phyloP scores from a whole-genome alignment of 2,329 filamentous ascomycete species.

The Pezicula radicicola region DNA sequence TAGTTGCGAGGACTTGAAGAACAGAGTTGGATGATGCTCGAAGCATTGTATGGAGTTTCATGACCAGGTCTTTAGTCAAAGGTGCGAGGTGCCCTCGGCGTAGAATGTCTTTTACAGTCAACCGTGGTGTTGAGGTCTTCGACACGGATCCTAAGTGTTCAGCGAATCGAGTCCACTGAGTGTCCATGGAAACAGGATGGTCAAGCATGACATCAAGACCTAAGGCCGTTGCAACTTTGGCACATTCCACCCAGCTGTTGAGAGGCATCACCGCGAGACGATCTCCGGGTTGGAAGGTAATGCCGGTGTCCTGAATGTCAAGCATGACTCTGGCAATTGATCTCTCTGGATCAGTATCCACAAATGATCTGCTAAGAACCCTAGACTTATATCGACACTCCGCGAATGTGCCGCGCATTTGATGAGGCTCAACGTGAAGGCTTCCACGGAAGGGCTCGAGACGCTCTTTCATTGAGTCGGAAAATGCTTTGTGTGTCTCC shows the following conservation, averaged over 20 bases:
- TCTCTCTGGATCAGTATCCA: constrained; percentile 43
- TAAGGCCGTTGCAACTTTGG: constrained; percentile 49
- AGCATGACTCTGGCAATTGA: constrained; percentile 47
- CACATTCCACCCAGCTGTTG: constrained; percentile 52
- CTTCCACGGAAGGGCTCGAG: constrained; percentile 46
- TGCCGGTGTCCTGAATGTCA: constrained; percentile 49
- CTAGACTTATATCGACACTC: constrained; percentile 49
- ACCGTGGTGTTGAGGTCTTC: constrained; percentile 20
- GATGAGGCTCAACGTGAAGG: constrained; percentile 44
- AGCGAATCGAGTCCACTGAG: constrained; percentile 44
- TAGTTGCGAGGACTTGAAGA: constrained; percentile 44
- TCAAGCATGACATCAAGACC: constrained; percentile 46
- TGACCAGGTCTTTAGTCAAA: constrained; percentile 47
- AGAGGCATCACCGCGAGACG: constrained; percentile 52
- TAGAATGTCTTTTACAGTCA: constrained; percentile 47
- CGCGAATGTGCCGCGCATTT: constrained; percentile 52
- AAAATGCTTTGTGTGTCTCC: constrained; percentile 48
- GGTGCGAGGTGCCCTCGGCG: constrained; percentile 49
- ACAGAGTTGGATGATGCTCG: constrained; percentile 47
- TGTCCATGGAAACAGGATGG: constrained; percentile 34
- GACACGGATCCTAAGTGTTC: constrained; percentile 40
- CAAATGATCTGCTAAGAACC: constrained; percentile 40
- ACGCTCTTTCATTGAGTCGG: constrained; percentile 51
- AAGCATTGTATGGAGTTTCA: constrained; percentile 45
- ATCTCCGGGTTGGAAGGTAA: constrained; percentile 51